These are phyloP conservation scores for Ophiognomonia clavigignenti-juglandacearum DNA, from an alignment of 2,329 filamentous ascomycete genomes.

Conservation along the genomic window DNA sequence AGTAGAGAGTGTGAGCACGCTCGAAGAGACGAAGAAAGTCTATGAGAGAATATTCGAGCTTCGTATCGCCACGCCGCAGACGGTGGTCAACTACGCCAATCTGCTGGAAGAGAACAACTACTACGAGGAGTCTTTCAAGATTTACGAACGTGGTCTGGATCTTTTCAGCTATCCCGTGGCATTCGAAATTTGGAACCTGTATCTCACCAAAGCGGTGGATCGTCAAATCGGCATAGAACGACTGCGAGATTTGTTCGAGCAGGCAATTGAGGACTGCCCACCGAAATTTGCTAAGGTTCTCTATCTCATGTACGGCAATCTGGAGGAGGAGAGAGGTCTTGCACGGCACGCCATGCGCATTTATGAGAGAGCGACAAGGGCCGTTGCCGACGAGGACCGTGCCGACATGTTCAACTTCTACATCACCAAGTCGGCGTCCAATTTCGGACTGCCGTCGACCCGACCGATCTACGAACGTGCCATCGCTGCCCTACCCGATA, in stretches of 20 bases:
- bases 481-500: conserved; percentile 87
- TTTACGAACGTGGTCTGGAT: conserved; percentile 92
- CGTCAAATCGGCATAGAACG: conserved; percentile 94
- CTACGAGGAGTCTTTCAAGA: conserved; percentile 95
- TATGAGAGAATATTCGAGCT: conserved; percentile 98
- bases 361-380: conserved; percentile 92
- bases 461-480: conserved; percentile 94
- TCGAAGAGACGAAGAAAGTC: conserved; percentile 89
- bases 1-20: conserved; percentile 84
- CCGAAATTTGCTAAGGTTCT: conserved; percentile 94
- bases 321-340: conserved; percentile 92
- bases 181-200: conserved; percentile 98
- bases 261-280: conserved; percentile 90
- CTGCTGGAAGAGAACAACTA: conserved; percentile 91
- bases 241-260: conserved; percentile 91
- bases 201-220: conserved; percentile 94
- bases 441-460: conserved; percentile 94
- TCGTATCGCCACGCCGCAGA: conserved; percentile 95
- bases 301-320: conserved; percentile 96
- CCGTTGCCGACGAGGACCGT: conserved; percentile 89
- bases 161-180: conserved; percentile 98
- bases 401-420: conserved; percentile 99
- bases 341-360: conserved; percentile 98
- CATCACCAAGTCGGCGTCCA: conserved; percentile 96
- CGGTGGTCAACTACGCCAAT: conserved; percentile 97